A percentile compares a stretch with the other conserved stretches of the same genome.
Evolutionary conservation across 305 asterid genomes (phyloP).

Genomic region (Solanum hybrid): DNA sequence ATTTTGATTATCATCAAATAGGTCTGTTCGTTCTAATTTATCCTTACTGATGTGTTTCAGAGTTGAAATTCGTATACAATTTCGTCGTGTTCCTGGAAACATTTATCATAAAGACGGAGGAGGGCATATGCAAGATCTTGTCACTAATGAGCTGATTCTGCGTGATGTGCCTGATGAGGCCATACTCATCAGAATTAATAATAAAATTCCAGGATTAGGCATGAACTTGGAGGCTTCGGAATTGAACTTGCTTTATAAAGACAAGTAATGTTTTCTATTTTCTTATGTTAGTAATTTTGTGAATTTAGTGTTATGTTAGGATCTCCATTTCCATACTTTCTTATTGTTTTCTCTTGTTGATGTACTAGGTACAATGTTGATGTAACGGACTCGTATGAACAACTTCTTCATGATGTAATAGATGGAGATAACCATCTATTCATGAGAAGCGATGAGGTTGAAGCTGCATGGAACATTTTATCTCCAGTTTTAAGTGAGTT

Average conservation of each 20-base stretch:
- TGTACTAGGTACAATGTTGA: conserved; percentile 29
- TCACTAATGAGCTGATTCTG: conserved; percentile 37
- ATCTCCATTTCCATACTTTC: background rate
- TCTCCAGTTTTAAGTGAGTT: conserved; percentile 35
- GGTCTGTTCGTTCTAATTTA: background rate
- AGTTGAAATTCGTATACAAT: conserved; percentile 41
- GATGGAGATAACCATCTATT: conserved; percentile 47
- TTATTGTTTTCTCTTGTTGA: background rate
- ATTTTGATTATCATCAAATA: background rate
- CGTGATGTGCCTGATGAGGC: conserved; percentile 43
- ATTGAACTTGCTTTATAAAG: conserved; percentile 45
- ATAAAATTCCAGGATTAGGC: conserved; percentile 43
- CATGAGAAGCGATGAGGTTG: conserved; percentile 51
- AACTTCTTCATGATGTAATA: conserved; percentile 39
- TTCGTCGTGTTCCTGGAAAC: conserved; percentile 41
- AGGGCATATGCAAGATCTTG: conserved; percentile 11
- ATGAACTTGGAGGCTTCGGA: conserved; percentile 42
- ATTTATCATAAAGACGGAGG: conserved; percentile 20
- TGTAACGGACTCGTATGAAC: conserved; percentile 43
- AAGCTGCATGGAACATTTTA: conserved; percentile 35
- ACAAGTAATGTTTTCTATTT: conserved; percentile 25
- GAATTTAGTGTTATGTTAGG: background rate
- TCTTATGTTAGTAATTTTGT: background rate
- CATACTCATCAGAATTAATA: conserved; percentile 33
- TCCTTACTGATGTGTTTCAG: conserved; percentile 14